Conservation (phyloP, 495 filamentous ascomycete genomes). For the Penicillium egyptiacum region DNA sequence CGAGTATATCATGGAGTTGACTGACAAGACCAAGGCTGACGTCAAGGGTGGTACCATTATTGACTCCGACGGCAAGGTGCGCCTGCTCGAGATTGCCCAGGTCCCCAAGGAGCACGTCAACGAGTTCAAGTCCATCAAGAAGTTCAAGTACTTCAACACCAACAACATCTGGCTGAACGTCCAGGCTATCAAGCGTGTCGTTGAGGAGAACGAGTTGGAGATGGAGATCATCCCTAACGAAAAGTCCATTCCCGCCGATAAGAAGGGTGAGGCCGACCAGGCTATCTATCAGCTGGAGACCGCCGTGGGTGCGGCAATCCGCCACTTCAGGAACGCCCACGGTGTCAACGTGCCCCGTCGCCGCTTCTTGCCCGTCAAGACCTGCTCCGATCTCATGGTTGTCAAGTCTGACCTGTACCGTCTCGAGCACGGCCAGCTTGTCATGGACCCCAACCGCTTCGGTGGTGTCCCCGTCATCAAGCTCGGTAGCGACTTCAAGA, state of each 20-base stretch:
- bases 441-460: slow-evolving; percentile 94
- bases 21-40: slow-evolving; percentile 99
- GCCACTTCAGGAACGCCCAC: slow-evolving; percentile 97
- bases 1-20: slow-evolving; percentile 99
- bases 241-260: slow-evolving; percentile 97
- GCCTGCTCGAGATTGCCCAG: slow-evolving; percentile 97
- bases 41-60: slow-evolving; percentile 99
- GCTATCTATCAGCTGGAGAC: slow-evolving; percentile 98
- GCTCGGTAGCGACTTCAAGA: slow-evolving; percentile 99
- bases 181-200: slow-evolving; percentile 95
- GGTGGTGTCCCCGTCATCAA: slow-evolving; percentile 99
- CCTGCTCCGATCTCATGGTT: slow-evolving; percentile 98
- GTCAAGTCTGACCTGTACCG: slow-evolving; percentile 99
- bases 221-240: slow-evolving; percentile 99
- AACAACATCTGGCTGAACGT: slow-evolving; percentile 99
- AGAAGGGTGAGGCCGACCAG: slow-evolving; percentile 98
- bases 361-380: slow-evolving; percentile 99
- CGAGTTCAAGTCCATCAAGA: slow-evolving; percentile 99
- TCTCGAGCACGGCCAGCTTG: slow-evolving; percentile 96
- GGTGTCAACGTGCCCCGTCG: slow-evolving; percentile 98
- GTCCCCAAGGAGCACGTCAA: slow-evolving; percentile 99
- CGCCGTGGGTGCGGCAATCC: slow-evolving; percentile 96
- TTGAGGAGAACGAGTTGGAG: slow-evolving; percentile 96
- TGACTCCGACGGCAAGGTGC: slow-evolving; percentile 94
- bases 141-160: slow-evolving; percentile 99